Conservation (phyloP, 345 rosid genomes). For the Dipteronia sinensis region DNA sequence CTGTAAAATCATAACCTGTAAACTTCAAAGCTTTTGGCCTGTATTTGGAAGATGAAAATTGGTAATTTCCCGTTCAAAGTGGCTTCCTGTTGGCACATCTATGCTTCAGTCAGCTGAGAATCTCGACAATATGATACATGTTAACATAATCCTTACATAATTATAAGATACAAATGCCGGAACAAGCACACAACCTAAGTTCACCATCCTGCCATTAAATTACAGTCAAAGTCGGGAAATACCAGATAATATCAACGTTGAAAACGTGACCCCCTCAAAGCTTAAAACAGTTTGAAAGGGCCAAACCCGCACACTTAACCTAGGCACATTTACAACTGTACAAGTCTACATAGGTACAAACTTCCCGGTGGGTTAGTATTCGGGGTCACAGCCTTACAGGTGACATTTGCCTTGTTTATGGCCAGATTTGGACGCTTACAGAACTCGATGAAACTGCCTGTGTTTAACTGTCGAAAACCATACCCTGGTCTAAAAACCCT, state of each 20-base stretch:
- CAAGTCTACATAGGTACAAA: conserved; percentile 9
- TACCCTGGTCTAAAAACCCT: conserved; percentile 33
- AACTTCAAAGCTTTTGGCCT: not conserved
- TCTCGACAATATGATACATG: too few relatives aligned
- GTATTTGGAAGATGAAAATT: not conserved
- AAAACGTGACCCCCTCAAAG: conserved; percentile 18
- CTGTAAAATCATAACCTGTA: not conserved
- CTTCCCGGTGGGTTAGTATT: not conserved
- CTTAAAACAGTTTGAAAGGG: conserved; percentile 21
- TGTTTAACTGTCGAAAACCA: conserved; percentile 33
- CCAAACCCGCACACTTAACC: conserved; percentile 5
- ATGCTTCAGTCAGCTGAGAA: not conserved
- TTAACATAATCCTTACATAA: too few relatives aligned
- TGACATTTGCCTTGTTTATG: not conserved
- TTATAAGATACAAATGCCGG: not conserved
- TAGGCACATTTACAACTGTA: conserved; percentile 27
- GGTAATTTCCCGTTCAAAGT: not conserved
- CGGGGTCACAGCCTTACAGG: not conserved
- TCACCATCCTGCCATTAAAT: not conserved
- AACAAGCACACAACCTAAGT: not conserved
- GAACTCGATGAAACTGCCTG: not conserved
- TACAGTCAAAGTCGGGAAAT: not conserved
- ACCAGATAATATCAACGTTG: not conserved
- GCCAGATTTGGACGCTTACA: not conserved
- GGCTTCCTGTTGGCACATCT: not conserved